A percentile compares a stretch with the other conserved stretches of the same genome.
Evolutionary conservation across 352 stramenopile genomes (phyloP).

Genomic region (Elongisporangium anandrum): DNA sequence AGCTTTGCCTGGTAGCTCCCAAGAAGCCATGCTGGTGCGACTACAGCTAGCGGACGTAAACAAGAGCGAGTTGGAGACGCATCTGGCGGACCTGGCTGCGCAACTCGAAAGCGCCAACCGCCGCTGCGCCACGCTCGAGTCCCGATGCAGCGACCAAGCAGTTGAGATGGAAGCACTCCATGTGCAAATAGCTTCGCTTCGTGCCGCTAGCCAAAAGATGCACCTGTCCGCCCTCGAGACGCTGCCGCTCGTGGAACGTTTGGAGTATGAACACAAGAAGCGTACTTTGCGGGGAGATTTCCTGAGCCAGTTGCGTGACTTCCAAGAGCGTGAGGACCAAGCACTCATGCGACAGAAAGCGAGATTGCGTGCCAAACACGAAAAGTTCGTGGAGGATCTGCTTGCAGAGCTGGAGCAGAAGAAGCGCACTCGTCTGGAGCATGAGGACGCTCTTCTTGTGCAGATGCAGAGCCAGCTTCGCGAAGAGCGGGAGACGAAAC

Average conservation of each 20-base stretch:
- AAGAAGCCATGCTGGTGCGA: slow-evolving; percentile 59
- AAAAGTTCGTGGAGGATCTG: slow-evolving; percentile 60
- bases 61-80: slow-evolving; percentile 39
- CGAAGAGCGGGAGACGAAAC: slow-evolving; percentile 43
- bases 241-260: slow-evolving; percentile 36
- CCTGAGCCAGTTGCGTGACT: slow-evolving; percentile 53
- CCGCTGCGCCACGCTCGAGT: slow-evolving; percentile 31
- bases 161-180: slow-evolving; percentile 49
- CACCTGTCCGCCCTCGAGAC: slow-evolving; percentile 50
- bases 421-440: slow-evolving; percentile 47
- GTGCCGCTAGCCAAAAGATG: slow-evolving; percentile 37
- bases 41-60: slow-evolving; percentile 54
- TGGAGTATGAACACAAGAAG: slow-evolving; percentile 79
- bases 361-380: slow-evolving; percentile 52
- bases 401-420: slow-evolving; percentile 53
- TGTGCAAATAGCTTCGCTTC: slow-evolving; percentile 46
- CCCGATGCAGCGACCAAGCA: slow-evolving; percentile 41
- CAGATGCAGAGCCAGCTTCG: slow-evolving; percentile 51
- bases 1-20: background rate
- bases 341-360: slow-evolving; percentile 62
- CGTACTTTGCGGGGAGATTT: slow-evolving; percentile 57
- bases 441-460: slow-evolving; percentile 47
- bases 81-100: slow-evolving; percentile 41
- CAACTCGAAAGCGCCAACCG: slow-evolving; percentile 42
- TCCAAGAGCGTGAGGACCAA: slow-evolving; percentile 67